These are phyloP conservation scores for Candida pseudofarinosa DNA, from an alignment of 805 yeast genomes.

Conservation along the genomic window DNA sequence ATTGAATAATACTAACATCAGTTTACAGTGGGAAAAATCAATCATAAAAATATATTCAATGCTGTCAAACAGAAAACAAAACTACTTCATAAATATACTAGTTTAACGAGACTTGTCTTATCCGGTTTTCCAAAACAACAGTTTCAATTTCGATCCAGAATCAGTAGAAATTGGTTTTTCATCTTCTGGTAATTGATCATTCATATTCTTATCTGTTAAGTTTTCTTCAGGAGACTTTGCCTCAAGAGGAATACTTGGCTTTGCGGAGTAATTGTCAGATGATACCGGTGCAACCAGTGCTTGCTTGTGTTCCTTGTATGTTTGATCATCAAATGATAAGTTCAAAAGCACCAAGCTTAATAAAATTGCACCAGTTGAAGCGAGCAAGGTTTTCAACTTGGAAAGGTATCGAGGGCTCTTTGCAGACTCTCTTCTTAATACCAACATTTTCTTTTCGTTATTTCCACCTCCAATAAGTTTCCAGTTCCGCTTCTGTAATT, in stretches of 20 bases:
- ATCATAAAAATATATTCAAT: neutral
- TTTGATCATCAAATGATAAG: constrained; percentile 9
- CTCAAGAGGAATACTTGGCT: no score
- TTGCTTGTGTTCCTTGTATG: neutral
- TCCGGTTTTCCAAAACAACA: constrained; percentile 1
- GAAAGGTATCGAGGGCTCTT: constrained; percentile 3
- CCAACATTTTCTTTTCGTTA: constrained; percentile 11
- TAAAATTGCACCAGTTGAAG: constrained; percentile 23
- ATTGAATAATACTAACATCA: constrained; percentile 19
- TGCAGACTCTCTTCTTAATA: constrained; percentile 7
- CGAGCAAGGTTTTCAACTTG: constrained; percentile 18
- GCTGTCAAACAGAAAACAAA: neutral
- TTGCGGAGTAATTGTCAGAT: no score
- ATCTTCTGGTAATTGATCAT: no score
- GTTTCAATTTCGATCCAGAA: neutral
- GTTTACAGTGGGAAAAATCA: neutral
- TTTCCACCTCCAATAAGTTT: constrained; percentile 45
- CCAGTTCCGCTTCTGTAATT: constrained; percentile 48
- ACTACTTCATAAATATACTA: neutral
- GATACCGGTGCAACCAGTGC: no score
- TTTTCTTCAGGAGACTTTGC: no score
- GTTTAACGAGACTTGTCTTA: neutral
- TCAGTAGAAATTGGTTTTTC: neutral
- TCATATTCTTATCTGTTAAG: neutral
- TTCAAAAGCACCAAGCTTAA: constrained; percentile 19